Conservation (phyloP, 495 filamentous ascomycete species). For the Podospora sp. region DNA sequence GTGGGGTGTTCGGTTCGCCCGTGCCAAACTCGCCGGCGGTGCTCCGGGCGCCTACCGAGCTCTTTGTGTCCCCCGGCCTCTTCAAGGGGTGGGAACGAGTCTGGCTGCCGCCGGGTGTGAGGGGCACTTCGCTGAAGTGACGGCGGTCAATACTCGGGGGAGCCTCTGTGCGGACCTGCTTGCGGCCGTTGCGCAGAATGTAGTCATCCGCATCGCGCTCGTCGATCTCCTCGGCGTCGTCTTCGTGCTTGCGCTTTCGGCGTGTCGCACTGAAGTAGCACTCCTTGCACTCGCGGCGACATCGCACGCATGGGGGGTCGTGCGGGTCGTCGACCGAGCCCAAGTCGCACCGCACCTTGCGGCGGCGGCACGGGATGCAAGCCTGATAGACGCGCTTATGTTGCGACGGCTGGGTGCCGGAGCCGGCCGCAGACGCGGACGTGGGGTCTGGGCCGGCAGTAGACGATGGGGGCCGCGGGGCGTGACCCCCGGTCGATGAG, state of each 20-base stretch:
- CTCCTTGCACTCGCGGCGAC: slow-evolving; percentile 88
- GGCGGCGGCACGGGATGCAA: slow-evolving; percentile 86
- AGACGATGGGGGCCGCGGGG: slow-evolving; percentile 23
- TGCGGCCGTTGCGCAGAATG: slow-evolving; percentile 57
- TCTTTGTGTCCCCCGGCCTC: slow-evolving; percentile 44
- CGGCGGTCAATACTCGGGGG: slow-evolving; percentile 44
- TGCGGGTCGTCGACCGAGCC: slow-evolving; percentile 93
- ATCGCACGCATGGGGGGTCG: slow-evolving; percentile 91
- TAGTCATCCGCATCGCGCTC: slow-evolving; percentile 58
- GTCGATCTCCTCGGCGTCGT: slow-evolving; percentile 50
- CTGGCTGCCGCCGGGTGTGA: slow-evolving; percentile 66
- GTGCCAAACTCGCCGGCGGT: slow-evolving; percentile 46
- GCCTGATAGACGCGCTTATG: slow-evolving; percentile 81
- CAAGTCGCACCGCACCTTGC: slow-evolving; percentile 92
- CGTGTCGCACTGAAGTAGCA: slow-evolving; percentile 97
- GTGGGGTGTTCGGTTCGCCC: slow-evolving; percentile 47
- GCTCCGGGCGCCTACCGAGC: slow-evolving; percentile 31
- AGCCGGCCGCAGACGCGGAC: slow-evolving; percentile 1
- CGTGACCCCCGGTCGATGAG: slow-evolving; percentile 27
- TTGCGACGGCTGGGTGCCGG: slow-evolving; percentile 35
- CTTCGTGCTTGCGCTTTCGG: slow-evolving; percentile 83
- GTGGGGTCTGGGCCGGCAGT: slow-evolving; percentile 20
- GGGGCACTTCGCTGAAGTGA: slow-evolving; percentile 52
- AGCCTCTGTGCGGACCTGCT: slow-evolving; percentile 47
- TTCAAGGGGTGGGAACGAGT: slow-evolving; percentile 60